A percentile compares a stretch with the other conserved stretches of the same genome.
Conservation (phyloP, 768 basidiomycete genomes). For the Cyclocybe aegerita region DNA sequence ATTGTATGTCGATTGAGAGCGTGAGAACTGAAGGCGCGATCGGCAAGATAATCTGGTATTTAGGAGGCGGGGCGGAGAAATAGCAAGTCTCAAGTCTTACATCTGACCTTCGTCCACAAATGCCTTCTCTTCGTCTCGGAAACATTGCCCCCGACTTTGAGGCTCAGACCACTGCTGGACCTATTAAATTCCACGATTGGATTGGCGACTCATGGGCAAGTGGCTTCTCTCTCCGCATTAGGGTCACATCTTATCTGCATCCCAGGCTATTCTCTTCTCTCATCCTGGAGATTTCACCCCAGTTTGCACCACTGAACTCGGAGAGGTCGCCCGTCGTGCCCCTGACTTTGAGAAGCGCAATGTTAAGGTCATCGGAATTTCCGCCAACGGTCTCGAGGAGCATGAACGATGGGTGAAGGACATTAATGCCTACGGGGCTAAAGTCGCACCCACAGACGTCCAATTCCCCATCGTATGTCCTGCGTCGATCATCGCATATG, state of each 20-base stretch:
- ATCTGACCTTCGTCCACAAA: conserved; percentile 16
- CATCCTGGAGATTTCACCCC: conserved; percentile 94
- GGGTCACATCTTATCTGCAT: conserved; percentile 4
- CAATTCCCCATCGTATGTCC: conserved; percentile 86
- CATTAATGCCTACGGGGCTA: conserved; percentile 78
- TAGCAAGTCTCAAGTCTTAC: conserved; percentile 1
- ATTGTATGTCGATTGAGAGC: conserved; percentile 28
- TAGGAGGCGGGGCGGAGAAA: conserved; percentile 7
- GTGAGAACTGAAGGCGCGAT: conserved; percentile 71
- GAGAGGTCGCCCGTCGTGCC: conserved; percentile 87
- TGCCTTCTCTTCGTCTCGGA: conserved; percentile 75
- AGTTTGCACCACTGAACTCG: conserved; percentile 96
- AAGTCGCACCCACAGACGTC: conserved; percentile 68
- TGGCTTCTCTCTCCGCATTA: conserved; percentile 2
- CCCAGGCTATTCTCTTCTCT: conserved; percentile 84
- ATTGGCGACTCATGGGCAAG: conserved; percentile 85
- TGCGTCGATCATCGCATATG: neutral
- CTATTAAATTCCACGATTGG: conserved; percentile 92
- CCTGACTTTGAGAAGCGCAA: conserved; percentile 83
- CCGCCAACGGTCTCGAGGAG: conserved; percentile 83
- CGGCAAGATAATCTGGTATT: conserved; percentile 19
- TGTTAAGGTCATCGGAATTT: conserved; percentile 93
- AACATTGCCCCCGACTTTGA: conserved; percentile 89
- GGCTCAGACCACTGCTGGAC: conserved; percentile 84
- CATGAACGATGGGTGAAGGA: conserved; percentile 90